Percentiles rank a stretch among this genome's conserved stretches.
phyloP scores from a whole-genome alignment of 1,284 basidiomycete species.

The Kwoniella shivajii region DNA sequence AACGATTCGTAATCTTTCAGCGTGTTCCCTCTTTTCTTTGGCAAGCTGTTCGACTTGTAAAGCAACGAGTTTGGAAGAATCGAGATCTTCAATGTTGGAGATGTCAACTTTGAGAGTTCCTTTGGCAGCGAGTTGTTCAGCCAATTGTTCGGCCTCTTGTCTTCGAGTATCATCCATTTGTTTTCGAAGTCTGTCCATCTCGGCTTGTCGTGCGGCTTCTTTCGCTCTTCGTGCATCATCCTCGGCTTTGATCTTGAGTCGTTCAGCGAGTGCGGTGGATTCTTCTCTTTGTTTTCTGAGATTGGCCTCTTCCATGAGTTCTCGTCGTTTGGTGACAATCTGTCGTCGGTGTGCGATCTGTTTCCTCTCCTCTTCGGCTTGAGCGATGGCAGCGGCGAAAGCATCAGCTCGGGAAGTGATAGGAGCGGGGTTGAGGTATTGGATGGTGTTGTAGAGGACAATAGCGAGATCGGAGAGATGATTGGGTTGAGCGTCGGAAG shows the following conservation, averaged over 20 bases:
- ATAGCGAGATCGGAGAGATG: constrained; percentile 74
- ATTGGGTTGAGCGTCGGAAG: constrained; percentile 43
- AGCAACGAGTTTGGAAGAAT: constrained; percentile 84
- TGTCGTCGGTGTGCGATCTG: constrained; percentile 74
- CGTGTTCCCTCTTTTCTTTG: constrained; percentile 92
- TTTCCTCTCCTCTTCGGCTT: constrained; percentile 68
- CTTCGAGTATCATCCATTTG: constrained; percentile 81
- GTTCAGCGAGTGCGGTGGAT: constrained; percentile 76
- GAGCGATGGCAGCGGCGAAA: constrained; percentile 53
- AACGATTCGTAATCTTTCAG: constrained; percentile 79
- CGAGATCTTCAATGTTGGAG: constrained; percentile 77
- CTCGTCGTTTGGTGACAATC: constrained; percentile 81
- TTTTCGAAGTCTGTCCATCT: constrained; percentile 74
- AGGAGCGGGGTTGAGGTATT: constrained; percentile 55
- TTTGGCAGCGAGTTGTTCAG: constrained; percentile 80
- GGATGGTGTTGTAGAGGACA: constrained; percentile 71
- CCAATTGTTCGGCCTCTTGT: constrained; percentile 88
- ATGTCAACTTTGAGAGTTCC: constrained; percentile 83
- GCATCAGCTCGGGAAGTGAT: constrained; percentile 48
- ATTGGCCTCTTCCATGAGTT: constrained; percentile 82
- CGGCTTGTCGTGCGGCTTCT: constrained; percentile 72
- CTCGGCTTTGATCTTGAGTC: constrained; percentile 69
- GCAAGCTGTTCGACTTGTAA: constrained; percentile 94
- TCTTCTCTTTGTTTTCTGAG: constrained; percentile 91
- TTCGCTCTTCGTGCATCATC: constrained; percentile 67